A percentile compares a stretch with the other conserved stretches of the same genome.
These are phyloP conservation scores for Ophiocordyceps camponoti-rufipedis DNA, from an alignment of 2,329 filamentous ascomycete species.

Conservation along the genomic window DNA sequence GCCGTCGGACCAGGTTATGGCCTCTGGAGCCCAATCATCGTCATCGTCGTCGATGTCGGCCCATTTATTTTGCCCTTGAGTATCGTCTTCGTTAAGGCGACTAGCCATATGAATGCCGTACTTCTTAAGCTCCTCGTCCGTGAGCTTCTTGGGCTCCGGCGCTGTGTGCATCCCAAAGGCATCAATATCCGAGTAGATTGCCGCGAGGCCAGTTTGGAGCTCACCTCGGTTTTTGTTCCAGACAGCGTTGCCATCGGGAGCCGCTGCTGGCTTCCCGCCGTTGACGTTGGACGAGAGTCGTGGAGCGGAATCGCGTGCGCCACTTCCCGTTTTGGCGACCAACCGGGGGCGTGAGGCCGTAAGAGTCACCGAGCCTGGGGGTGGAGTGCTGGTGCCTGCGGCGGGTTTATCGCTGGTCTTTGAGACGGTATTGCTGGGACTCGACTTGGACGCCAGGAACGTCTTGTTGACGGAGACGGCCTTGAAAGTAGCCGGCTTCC, in stretches of 20 bases:
- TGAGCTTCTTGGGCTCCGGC: slow-evolving; percentile 63
- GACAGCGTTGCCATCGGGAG: slow-evolving; percentile 55
- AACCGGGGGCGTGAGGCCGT: slow-evolving; percentile 48
- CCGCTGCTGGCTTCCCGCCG: slow-evolving; percentile 38
- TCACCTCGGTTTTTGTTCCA: slow-evolving; percentile 82
- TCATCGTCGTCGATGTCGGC: slow-evolving; percentile 81
- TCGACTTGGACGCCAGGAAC: slow-evolving; percentile 56
- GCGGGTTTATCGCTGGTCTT: slow-evolving; percentile 33
- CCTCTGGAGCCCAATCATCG: slow-evolving; percentile 72
- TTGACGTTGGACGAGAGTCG: slow-evolving; percentile 26
- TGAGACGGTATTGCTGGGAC: slow-evolving; percentile 21
- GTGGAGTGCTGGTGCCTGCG: slow-evolving; percentile 26
- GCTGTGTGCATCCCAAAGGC: slow-evolving; percentile 15
- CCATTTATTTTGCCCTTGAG: slow-evolving; percentile 65
- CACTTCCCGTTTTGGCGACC: slow-evolving; percentile 55
- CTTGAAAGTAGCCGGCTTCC: slow-evolving; percentile 68
- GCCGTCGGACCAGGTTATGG: slow-evolving; percentile 76
- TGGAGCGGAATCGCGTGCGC: slow-evolving; percentile 31
- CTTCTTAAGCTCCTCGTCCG: slow-evolving; percentile 73
- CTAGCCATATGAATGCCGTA: slow-evolving; percentile 75
- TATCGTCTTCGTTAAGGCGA: slow-evolving; percentile 57
- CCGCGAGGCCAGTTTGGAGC: slow-evolving; percentile 12
- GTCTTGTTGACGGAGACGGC: slow-evolving; percentile 72
- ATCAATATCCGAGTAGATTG: not conserved
- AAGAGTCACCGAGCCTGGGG: slow-evolving; percentile 24